A percentile compares a stretch with the other conserved stretches of the same genome.
Evolutionary conservation across 2,329 filamentous ascomycete genomes (phyloP).

Genomic region (Thielaviopsis ethacetica): DNA sequence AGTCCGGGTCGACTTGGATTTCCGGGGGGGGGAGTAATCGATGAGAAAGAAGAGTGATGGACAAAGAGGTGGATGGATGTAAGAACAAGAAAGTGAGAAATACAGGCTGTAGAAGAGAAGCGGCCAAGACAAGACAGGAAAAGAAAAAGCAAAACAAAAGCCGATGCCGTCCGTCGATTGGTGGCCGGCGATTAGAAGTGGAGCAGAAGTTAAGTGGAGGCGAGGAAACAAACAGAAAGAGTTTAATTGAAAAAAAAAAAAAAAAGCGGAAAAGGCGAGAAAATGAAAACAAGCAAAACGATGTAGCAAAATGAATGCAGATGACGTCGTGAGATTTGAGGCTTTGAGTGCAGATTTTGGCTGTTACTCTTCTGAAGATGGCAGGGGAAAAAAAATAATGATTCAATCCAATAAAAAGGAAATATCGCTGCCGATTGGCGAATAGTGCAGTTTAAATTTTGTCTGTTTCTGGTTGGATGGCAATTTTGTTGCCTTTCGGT

Average conservation of each 20-base stretch:
- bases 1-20: too few species aligned
- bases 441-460: too few species aligned
- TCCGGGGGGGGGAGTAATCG: too few species aligned
- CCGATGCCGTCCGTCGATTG: background rate
- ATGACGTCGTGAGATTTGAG: too few species aligned
- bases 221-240: background rate
- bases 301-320: background rate
- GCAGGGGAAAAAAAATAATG: too few species aligned
- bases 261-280: background rate
- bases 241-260: background rate
- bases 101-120: too few species aligned
- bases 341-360: too few species aligned
- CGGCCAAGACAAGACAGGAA: background rate
- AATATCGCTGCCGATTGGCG: background rate
- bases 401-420: background rate
- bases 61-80: too few species aligned
- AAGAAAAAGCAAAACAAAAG: background rate
- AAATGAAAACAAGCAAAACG: background rate
- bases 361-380: too few species aligned
- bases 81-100: too few species aligned
- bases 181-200: background rate
- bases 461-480: background rate
- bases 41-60: too few species aligned
- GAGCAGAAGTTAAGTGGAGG: background rate
- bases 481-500: background rate